Percentiles rank a stretch among this genome's conserved stretches.
These are phyloP conservation scores for Kalmanozyma brasiliensis DNA, from an alignment of 1,284 basidiomycete genomes.

Conservation along the genomic window DNA sequence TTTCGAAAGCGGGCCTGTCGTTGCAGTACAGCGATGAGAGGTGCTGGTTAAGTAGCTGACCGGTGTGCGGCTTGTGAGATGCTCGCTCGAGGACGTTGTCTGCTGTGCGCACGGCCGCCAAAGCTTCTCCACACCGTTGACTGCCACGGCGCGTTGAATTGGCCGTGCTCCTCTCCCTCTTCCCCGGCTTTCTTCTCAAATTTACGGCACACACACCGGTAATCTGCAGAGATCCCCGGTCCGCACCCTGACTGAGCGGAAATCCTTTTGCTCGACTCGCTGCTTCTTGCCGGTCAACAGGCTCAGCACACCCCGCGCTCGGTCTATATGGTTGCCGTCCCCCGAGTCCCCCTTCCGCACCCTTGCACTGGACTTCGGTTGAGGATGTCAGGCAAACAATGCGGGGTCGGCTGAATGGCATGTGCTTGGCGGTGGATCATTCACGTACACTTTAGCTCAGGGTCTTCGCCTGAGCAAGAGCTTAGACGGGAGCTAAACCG, in stretches of 20 bases:
- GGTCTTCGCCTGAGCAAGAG: too few relatives aligned
- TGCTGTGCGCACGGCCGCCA: constrained; percentile 20
- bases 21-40: too few relatives aligned
- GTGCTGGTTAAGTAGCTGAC: not conserved
- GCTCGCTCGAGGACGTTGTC: constrained; percentile 3
- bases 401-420: too few relatives aligned
- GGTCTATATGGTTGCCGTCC: constrained; percentile 10
- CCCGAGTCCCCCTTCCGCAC: constrained; percentile 1
- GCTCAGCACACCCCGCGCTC: not conserved
- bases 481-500: too few relatives aligned
- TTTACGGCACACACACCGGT: constrained; percentile 15
- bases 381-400: too few relatives aligned
- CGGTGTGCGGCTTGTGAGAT: too few relatives aligned
- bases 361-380: not conserved
- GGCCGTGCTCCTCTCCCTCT: constrained; percentile 2
- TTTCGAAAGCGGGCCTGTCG: too few relatives aligned
- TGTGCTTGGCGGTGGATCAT: too few relatives aligned
- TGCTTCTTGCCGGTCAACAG: constrained; percentile 2
- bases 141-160: constrained; percentile 6
- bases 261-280: too few relatives aligned
- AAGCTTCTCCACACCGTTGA: constrained; percentile 10
- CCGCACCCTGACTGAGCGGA: too few relatives aligned
- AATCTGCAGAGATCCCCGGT: constrained; percentile 39
- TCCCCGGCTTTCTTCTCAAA: constrained; percentile 32
- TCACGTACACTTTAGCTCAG: too few relatives aligned